Conservation (phyloP, 805 yeast genomes). For the Kodamaea lidongshanica region DNA sequence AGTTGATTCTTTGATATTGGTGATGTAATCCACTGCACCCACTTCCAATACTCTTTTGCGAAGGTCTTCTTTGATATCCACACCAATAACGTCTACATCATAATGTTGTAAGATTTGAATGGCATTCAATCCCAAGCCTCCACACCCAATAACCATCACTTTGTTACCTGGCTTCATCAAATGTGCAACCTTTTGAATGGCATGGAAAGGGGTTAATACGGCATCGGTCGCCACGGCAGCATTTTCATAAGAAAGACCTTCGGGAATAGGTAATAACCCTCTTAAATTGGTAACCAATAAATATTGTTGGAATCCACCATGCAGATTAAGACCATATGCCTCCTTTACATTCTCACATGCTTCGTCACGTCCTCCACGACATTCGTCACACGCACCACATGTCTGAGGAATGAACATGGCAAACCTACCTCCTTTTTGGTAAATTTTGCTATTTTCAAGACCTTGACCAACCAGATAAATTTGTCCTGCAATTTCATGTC, state of each 20-base stretch:
- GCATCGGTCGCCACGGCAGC: slow-evolving; percentile 41
- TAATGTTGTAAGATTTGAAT: slow-evolving; percentile 31
- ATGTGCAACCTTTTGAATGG: slow-evolving; percentile 31
- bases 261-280: slow-evolving; percentile 34
- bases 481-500: slow-evolving; percentile 40
- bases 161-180: slow-evolving; percentile 28
- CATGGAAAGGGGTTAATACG: slow-evolving; percentile 38
- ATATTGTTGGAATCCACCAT: slow-evolving; percentile 40
- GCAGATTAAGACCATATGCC: slow-evolving; percentile 32
- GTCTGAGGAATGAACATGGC: slow-evolving; percentile 23
- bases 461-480: slow-evolving; percentile 27
- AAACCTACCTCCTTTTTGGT: slow-evolving; percentile 25
- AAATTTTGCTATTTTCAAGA: slow-evolving; percentile 18
- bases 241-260: slow-evolving; percentile 29
- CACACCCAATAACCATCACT: slow-evolving; percentile 35
- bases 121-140: slow-evolving; percentile 40
- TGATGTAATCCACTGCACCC: slow-evolving; percentile 40
- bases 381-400: slow-evolving; percentile 31
- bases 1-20: slow-evolving; percentile 20
- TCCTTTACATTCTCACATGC: slow-evolving; percentile 16
- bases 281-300: slow-evolving; percentile 29
- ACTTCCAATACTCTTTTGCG: slow-evolving; percentile 20
- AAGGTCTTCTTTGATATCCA: slow-evolving; percentile 27
- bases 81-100: slow-evolving; percentile 29
- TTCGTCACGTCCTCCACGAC: slow-evolving; percentile 32